These are phyloP conservation scores for Amauroascus verrucosus DNA, from an alignment of 2,329 filamentous ascomycete species.

Conservation along the genomic window DNA sequence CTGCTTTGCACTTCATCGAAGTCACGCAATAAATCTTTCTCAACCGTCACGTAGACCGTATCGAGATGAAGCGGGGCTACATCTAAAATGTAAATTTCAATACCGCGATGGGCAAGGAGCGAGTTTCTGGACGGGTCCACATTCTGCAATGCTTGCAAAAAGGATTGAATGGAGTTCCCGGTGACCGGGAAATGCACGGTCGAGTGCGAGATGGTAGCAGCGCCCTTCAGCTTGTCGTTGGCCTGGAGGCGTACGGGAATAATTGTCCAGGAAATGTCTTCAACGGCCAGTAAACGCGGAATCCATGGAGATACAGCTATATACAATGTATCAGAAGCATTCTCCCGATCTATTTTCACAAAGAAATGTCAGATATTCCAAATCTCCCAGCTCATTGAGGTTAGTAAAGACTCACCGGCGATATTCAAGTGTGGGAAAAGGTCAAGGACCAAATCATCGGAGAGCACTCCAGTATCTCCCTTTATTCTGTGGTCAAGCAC, in stretches of 20 bases:
- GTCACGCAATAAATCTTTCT: constrained; percentile 67
- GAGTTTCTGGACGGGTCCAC: constrained; percentile 65
- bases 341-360: constrained; percentile 13
- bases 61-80: constrained; percentile 71
- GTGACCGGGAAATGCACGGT: constrained; percentile 65
- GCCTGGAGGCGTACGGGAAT: constrained; percentile 56
- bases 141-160: constrained; percentile 61
- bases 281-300: constrained; percentile 34
- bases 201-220: constrained; percentile 54
- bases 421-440: constrained; percentile 54
- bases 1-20: constrained; percentile 74
- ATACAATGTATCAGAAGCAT: constrained; percentile 30
- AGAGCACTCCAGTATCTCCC: constrained; percentile 75
- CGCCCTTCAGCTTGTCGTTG: constrained; percentile 41
- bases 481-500: constrained; percentile 76
- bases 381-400: background rate
- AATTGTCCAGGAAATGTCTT: constrained; percentile 70
- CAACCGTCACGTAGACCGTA: constrained; percentile 75
- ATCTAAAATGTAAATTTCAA: constrained; percentile 76
- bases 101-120: constrained; percentile 60
- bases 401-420: constrained; percentile 36
- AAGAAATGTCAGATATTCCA: constrained; percentile 1
- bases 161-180: constrained; percentile 68
- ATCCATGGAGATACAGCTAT: constrained; percentile 40
- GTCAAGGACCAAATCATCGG: constrained; percentile 73